These are phyloP conservation scores for Plectosphaerella sp. DNA, from an alignment of 2,329 filamentous ascomycete species.

Conservation along the genomic window DNA sequence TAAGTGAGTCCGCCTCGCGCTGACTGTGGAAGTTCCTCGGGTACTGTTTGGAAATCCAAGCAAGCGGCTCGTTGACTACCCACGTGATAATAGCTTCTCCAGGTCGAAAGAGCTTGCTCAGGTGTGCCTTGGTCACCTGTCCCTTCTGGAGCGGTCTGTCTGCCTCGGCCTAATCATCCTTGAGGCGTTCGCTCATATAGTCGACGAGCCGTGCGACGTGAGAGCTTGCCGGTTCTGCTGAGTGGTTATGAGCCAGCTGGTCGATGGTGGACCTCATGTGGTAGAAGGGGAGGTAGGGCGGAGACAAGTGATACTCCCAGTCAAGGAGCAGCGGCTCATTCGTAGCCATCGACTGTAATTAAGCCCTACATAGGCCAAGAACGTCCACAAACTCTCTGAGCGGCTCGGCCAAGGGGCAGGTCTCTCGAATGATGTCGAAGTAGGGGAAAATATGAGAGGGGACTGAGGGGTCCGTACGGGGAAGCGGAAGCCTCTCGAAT, in stretches of 20 bases:
- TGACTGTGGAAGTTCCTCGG: no score
- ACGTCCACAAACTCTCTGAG: background rate
- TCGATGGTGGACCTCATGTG: background rate
- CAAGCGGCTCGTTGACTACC: background rate
- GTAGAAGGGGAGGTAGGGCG: background rate
- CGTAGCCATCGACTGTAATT: background rate
- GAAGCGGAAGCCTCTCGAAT: background rate
- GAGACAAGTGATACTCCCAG: background rate
- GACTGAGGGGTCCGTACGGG: background rate
- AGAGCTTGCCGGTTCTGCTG: background rate
- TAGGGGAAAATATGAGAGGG: background rate
- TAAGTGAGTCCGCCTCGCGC: background rate
- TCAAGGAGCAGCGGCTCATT: background rate
- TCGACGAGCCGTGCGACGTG: background rate
- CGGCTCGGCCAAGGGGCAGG: no score
- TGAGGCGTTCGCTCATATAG: background rate
- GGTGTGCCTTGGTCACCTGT: background rate
- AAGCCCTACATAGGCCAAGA: background rate
- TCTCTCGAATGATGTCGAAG: background rate
- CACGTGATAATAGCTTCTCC: background rate
- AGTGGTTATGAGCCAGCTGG: background rate
- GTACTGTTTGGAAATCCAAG: background rate
- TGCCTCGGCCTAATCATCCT: background rate
- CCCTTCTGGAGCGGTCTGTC: background rate
- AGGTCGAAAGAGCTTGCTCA: background rate